Conservation (phyloP, 1,284 basidiomycete species). For the Fomitiporia mediterranea region DNA sequence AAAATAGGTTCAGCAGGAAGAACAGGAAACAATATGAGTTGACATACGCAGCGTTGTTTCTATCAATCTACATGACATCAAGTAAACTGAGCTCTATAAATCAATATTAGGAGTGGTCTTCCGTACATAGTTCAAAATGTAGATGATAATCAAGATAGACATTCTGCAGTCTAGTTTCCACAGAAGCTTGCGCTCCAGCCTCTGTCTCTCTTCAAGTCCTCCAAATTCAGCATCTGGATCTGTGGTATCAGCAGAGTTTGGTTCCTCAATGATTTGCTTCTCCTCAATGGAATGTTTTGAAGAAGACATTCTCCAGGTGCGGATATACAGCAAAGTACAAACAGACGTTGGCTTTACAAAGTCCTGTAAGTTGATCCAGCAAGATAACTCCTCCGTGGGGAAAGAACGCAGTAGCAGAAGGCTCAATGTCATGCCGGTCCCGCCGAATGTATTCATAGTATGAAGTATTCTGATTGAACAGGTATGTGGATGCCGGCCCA, state of each 20-base stretch:
- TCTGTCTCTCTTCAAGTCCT: conserved; percentile 36
- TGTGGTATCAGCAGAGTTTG: not conserved
- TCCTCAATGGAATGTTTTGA: too few species aligned
- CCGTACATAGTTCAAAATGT: conserved; percentile 51
- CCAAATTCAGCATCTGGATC: conserved; percentile 38
- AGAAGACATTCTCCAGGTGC: too few species aligned
- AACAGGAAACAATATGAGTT: not conserved
- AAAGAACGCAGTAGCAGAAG: too few species aligned
- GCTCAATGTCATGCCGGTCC: too few species aligned
- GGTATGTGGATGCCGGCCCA: too few species aligned
- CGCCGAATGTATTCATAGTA: too few species aligned
- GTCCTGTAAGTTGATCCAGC: too few species aligned
- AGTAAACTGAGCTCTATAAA: not conserved
- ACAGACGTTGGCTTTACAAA: too few species aligned
- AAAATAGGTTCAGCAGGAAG: not conserved
- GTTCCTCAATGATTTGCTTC: not conserved
- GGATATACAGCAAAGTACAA: too few species aligned
- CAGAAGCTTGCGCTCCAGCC: conserved; percentile 42
- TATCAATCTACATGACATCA: conserved; percentile 45
- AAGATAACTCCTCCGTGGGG: too few species aligned
- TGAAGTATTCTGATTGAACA: too few species aligned
- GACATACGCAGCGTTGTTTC: conserved; percentile 58
- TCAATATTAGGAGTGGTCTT: not conserved
- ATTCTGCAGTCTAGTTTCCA: conserved; percentile 46
- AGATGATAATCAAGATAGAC: conserved; percentile 47